Base-by-base conservation (phyloP, 2,329 filamentous ascomycete genomes). In the Talaromyces piceae region DNA sequence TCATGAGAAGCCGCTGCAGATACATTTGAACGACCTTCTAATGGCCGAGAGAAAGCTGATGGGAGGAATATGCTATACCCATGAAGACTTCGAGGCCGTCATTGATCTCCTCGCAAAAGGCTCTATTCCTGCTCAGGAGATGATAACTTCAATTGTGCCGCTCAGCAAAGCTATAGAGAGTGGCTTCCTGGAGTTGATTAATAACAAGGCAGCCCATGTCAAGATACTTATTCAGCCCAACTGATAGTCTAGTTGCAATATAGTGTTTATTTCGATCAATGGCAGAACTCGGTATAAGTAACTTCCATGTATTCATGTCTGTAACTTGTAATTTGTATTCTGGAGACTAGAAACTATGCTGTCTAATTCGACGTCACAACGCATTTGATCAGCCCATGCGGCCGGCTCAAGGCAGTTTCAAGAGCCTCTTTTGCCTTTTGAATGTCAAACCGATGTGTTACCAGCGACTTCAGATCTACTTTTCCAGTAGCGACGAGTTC, bases 1-100 rank as follows among this genome's bases (percentile, higher is more conserved):
- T 3, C 84, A 80, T 79, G 80, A 82, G 59, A 78, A 74, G 49
- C 68, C 69, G 5, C 71, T 81, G 3, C 70, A 72, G 0, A 75
- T 83, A 47, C 68, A 77, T 27, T 74, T 77, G 1, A 81, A 80
- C 56, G 72, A 75, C 57, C 57, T 82, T 26, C 72, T 80, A 4
- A 75, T 49, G 23, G 9, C 26, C 6, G 47, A 49, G 16, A 49
- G 33, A 39, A 49, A 33, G 16, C 77, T 48, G 70, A 71, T 5
- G 79, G 82, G 61, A 25, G 37, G 37, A 11, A 43, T 43, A 43
- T 43, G 23, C 27, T 49, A 49, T 27, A 31, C 47, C 12, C 16
- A 9, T n/a, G 47, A 44, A 12, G 47, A 49, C 20, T 49, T 30
- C 5, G 16, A 30, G 2, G 47, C n/a, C 9, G 47, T 45, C 16